Evolutionary conservation across 148 eudicot species (phyloP), one percentile per base, ranked within the genome.

Genomic region (Chenopodium formosanum): DNA sequence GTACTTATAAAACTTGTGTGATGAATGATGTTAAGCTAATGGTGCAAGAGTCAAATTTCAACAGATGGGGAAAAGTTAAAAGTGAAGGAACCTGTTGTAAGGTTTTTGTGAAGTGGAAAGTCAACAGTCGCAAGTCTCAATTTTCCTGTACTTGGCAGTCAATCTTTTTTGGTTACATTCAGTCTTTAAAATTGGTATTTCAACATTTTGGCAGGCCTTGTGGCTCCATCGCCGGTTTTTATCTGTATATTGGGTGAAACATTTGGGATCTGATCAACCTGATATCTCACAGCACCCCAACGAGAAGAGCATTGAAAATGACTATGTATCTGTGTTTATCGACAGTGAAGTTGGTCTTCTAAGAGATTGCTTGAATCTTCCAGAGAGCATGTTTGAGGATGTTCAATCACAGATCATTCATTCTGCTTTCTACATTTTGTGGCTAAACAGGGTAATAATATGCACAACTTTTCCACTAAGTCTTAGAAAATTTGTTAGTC

Each of bases 141-240:
- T 5, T 31, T 31, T 9, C 14, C 14, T 10, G 60, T 14, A 53
- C 13, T 11, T 3, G 60, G 60, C 17, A 67, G 14, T 22, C 22
- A 32, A 31, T 69, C 44, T 31, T 31, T 37, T 29, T 71, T 44
- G 56, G 64, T 58, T 25, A 34, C n/a, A 56, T 56, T 56, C 62
- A 17, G n/a, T 56, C 22, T 17, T 56, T 56, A 5, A 14, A 56
- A 56, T 14, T 62, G 22, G 66, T 62, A 37, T 63, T 62, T 70
- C 20, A 37, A 0, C 8, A 40, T n/a, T 64, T 81, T 84, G 64
- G 68, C 88, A 94, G 98, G 91, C 98, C 13, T 74, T 94, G 69
- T 94, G 98, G 98, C 94, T 93, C 79, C 94, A 94, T 81, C 98
- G 97, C 19, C 94, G 98, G 32, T 93, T 91, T 84, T 90, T 94